phyloP scores from a whole-genome alignment of 192 early-diverging fungal species.

The Coemansia javaensis region DNA sequence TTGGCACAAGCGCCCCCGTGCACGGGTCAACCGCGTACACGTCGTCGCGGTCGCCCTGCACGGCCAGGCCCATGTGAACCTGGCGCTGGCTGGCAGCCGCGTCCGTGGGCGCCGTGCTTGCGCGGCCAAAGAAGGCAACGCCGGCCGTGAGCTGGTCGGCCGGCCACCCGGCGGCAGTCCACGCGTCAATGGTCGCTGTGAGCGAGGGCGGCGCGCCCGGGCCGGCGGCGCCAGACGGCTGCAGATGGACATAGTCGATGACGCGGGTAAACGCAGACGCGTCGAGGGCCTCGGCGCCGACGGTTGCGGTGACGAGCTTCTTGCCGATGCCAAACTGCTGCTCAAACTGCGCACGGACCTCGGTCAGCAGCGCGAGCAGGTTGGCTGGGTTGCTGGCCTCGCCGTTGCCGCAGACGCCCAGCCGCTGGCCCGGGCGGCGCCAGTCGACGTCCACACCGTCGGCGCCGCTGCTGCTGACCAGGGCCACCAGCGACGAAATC shows the following conservation, averaged over 20 bases:
- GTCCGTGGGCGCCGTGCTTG: constrained; percentile 37
- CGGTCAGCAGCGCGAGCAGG: constrained; percentile 56
- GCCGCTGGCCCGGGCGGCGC: constrained; percentile 54
- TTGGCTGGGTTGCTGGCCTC: constrained; percentile 58
- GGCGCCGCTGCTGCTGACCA: constrained; percentile 48
- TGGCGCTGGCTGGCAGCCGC: constrained; percentile 53
- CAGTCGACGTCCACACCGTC: constrained; percentile 65
- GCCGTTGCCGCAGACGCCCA: constrained; percentile 30
- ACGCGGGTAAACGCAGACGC: constrained; percentile 57
- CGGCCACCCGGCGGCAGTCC: constrained; percentile 57
- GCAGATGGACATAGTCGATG: constrained; percentile 65
- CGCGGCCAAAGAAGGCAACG: constrained; percentile 58
- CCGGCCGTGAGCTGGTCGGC: constrained; percentile 59
- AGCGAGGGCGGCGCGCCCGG: constrained; percentile 39
- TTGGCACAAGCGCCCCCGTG: constrained; percentile 38
- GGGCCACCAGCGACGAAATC: constrained; percentile 55
- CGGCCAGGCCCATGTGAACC: constrained; percentile 21
- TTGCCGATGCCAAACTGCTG: constrained; percentile 14
- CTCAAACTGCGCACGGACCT: constrained; percentile 43
- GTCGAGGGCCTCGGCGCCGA: constrained; percentile 58
- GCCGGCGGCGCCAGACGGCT: constrained; percentile 63
- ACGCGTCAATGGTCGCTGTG: constrained; percentile 48
- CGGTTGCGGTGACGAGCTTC: constrained; percentile 63
- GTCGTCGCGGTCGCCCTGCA: constrained; percentile 54
- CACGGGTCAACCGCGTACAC: constrained; percentile 53